Base-by-base conservation (phyloP, 441 rosid species). In the Croton laevigatus region DNA sequence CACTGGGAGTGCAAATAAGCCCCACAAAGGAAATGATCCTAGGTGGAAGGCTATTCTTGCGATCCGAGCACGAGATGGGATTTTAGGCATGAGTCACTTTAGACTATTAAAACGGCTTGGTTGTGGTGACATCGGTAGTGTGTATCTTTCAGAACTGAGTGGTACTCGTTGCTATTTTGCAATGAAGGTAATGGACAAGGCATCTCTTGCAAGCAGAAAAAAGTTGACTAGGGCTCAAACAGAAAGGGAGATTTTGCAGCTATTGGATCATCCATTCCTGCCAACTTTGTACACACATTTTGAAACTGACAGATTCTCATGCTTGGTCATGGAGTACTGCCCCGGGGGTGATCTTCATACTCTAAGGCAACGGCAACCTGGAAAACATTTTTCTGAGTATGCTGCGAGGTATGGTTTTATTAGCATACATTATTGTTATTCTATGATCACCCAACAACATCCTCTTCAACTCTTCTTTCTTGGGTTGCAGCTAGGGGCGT, bases 321-420 rank as follows among this genome's bases (percentile, higher is more conserved):
- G 98, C 74, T 85, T 94, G 83, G 97, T 94, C 58, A 91, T 94
- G 97, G 98, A 94, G 62, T 91, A 85, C 65, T 94, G 98, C 67
- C 98, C 98, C 10, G 99, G 99, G 23, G 99, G 99, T 69, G 98
- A 95, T 84, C 85, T 95, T 37, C 99, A 95, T 70, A 84, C 97
- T 42, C 77, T 95, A 71, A 88, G 99, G 74, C 99, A 95, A 76
- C 87, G 93, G 4, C 98, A 95, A 68, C 98, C 94, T 0, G 94
- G 98, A 71, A 95, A 92, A 78, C 94, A 92, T 81, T 94, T 94
- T 80, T 89, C 97, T 0, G 97, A 94, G 76, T 89, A 94, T 69
- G 98, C 99, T 85, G 98, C 96, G 69, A 87, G 96, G 98, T 94
- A 82, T 80, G 85, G 57, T 70, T 76, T 74, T 62, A 70, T 37